Base-by-base conservation (phyloP, 2,329 filamentous ascomycete species). In the Apiospora rasikravindrae region DNA sequence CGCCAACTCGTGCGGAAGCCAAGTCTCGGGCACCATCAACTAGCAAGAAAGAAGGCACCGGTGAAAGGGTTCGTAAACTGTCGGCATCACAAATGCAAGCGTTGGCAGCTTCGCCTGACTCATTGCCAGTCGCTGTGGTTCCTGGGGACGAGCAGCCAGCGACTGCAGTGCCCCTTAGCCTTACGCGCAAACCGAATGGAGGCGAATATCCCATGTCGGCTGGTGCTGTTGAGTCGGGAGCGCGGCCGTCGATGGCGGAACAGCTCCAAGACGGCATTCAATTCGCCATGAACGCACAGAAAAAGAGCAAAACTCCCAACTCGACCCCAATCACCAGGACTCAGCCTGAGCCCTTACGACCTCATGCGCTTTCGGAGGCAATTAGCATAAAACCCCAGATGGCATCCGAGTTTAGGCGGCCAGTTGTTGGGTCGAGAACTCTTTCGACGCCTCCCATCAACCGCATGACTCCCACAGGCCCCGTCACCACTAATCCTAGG, bases 31-130 rank as follows among this genome's bases (percentile, higher is more conserved):
- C 66, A 19, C 40, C 40, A 8, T 68, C 66, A 29, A 24, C 42
- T 3, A 40, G 26, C 68, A 51, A 13, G 29, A 69, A 26, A 19
- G 49, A 57, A 33, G 47, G 49, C n/a, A 6, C 45, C 33, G 79
- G 82, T 57, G 86, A 85, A 73, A 85, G 82, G 67, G 81, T 90
- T 67, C 85, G 87, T 71, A 86, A 88, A 49, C 82, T 91, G 37
- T 90, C 89, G 0, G 87, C 87, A 10, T 86, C 84, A 49, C 88
- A 90, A 76, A 90, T 91, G 78, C 86, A 89, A 70, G 86, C 89
- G 73, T 80, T 92, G 72, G 86, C 88, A 19, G 86, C 85, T 40
- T 85, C 87, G 1, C 88, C 88, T 7, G 88, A 89, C 40, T 91
- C 89, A 0, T 81, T 92, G 1, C 89, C 90, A 16, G 80, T 91